These are phyloP conservation scores for Skeletonema menzelii DNA, from an alignment of 108 stramenopile species.

Conservation along the genomic window DNA sequence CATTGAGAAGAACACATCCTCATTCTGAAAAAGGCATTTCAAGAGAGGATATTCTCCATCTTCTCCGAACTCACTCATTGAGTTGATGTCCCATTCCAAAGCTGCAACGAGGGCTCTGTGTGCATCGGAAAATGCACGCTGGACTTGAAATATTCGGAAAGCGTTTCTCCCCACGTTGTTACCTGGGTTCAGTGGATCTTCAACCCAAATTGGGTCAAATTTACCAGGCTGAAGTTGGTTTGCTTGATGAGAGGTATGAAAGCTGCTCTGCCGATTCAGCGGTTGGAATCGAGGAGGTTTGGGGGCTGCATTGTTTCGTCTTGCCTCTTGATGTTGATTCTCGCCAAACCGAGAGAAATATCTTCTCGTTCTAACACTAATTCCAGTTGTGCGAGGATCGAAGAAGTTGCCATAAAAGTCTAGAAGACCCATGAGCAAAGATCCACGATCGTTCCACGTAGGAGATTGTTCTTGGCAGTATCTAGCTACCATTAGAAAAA, in stretches of 20 bases:
- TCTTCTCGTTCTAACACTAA: conserved; percentile 67
- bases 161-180: conserved; percentile 95
- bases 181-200: conserved; percentile 85
- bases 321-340: conserved; percentile 28
- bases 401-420: conserved; percentile 95
- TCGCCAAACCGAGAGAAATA: conserved; percentile 74
- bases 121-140: conserved; percentile 86
- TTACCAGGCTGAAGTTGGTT: conserved; percentile 33
- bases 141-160: conserved; percentile 90
- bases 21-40: conserved; percentile 80
- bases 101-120: conserved; percentile 81
- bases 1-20: conserved; percentile 71
- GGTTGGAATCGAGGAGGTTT: conserved; percentile 32
- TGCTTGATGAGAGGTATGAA: conserved; percentile 21
- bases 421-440: conserved; percentile 88
- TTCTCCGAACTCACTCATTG: conserved; percentile 50
- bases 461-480: conserved; percentile 85
- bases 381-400: conserved; percentile 88
- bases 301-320: conserved; percentile 48
- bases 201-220: conserved; percentile 93
- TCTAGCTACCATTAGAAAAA: conserved; percentile 90
- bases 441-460: conserved; percentile 81
- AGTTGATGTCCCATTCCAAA: conserved; percentile 82
- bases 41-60: conserved; percentile 73
- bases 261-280: conserved; percentile 27